phyloP scores from a whole-genome alignment of 176 grass and related monocot genomes.

The Avena eriantha region DNA sequence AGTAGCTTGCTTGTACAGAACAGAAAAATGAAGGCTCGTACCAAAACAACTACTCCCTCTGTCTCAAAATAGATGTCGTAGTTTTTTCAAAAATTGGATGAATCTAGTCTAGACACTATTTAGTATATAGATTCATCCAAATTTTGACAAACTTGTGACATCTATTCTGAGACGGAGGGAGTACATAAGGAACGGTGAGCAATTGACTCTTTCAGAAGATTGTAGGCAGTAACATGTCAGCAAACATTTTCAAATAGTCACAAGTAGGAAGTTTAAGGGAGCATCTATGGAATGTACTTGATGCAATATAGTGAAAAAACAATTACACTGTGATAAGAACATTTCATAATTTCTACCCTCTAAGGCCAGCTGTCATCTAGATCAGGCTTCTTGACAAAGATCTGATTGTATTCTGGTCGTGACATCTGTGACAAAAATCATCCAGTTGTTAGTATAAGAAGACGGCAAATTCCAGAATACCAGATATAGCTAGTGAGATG shows the following conservation, averaged over 20 bases:
- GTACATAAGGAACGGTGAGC: slow-evolving; percentile 3
- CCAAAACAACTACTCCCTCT: neutral
- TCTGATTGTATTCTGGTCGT: slow-evolving; percentile 58
- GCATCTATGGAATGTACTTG: slow-evolving; percentile 23
- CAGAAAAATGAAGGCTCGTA: slow-evolving; percentile 1
- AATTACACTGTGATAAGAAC: slow-evolving; percentile 7
- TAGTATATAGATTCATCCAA: no score
- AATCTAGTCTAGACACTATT: no score
- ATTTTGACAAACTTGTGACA: no score
- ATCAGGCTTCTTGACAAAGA: slow-evolving; percentile 73
- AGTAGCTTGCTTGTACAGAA: neutral
- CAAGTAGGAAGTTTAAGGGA: neutral
- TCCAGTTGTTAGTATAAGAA: neutral
- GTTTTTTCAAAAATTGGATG: no score
- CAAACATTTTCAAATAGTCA: slow-evolving; percentile 19
- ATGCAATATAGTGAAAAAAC: neutral
- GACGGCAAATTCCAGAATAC: neutral
- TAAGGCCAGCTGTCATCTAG: slow-evolving; percentile 59
- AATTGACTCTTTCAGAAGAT: neutral
- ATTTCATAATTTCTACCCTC: slow-evolving; percentile 33
- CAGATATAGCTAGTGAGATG: neutral
- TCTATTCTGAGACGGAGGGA: no score
- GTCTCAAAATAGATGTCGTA: no score
- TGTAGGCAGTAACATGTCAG: neutral
- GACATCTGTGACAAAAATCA: slow-evolving; percentile 59